A percentile compares a stretch with the other conserved stretches of the same genome.
Conservation (phyloP, 1,284 basidiomycete genomes). For the Microbotryum saponariae region DNA sequence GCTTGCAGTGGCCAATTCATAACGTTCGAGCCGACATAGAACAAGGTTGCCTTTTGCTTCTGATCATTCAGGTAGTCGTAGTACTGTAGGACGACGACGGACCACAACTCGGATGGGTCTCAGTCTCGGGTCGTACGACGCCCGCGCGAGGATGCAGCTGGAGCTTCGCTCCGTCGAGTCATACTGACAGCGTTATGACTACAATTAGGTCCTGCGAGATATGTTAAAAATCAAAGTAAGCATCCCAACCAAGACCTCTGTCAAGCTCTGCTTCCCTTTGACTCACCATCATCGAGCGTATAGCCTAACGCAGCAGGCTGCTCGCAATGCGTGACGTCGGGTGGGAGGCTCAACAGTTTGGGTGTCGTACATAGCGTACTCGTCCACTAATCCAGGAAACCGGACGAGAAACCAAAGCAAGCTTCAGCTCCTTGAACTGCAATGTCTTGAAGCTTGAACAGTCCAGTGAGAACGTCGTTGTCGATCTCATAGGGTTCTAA, state of each 20-base stretch:
- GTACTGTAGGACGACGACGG: background rate
- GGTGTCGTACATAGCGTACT: conserved; percentile 25
- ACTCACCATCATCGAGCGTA: conserved; percentile 45
- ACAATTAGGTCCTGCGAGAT: conserved; percentile 29
- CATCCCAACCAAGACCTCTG: too few species aligned
- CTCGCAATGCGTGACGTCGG: conserved; percentile 43
- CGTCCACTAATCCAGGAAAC: conserved; percentile 27
- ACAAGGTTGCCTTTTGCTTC: conserved; percentile 47
- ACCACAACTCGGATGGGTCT: too few species aligned
- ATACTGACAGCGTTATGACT: conserved; percentile 42
- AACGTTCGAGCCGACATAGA: conserved; percentile 44
- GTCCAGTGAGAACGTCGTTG: too few species aligned
- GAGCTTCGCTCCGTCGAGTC: too few species aligned
- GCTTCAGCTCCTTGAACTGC: too few species aligned
- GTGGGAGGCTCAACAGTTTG: conserved; percentile 22
- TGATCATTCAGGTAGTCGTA: conserved; percentile 46
- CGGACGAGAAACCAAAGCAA: too few species aligned
- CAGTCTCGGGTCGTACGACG: too few species aligned
- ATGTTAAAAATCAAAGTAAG: too few species aligned
- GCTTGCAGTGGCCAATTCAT: conserved; percentile 50
- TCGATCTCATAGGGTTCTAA: too few species aligned
- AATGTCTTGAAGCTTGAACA: too few species aligned
- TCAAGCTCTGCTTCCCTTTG: too few species aligned
- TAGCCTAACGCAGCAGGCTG: conserved; percentile 48
- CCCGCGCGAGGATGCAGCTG: too few species aligned